Percentiles rank a stretch among this genome's conserved stretches.
These are phyloP conservation scores for Trichoderma lentiforme DNA, from an alignment of 2,329 filamentous ascomycete species.

Conservation along the genomic window DNA sequence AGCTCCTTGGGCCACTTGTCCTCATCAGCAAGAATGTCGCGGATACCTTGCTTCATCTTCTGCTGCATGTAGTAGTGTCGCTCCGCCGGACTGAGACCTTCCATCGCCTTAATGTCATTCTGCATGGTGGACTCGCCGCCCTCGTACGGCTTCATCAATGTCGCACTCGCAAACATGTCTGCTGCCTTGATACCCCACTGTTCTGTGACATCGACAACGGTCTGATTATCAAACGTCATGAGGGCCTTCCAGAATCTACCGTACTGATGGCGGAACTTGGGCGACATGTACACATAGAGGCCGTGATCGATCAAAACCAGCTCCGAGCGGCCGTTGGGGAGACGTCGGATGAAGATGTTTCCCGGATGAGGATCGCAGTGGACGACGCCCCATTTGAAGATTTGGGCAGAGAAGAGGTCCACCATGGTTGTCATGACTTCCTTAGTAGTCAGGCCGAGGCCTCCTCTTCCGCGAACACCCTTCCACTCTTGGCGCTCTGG, in stretches of 20 bases:
- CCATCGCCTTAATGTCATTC: slow-evolving; percentile 58
- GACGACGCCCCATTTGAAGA: slow-evolving; percentile 94
- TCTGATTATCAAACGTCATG: slow-evolving; percentile 87
- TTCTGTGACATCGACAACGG: slow-evolving; percentile 67
- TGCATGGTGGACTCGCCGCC: slow-evolving; percentile 71
- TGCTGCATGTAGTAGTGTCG: slow-evolving; percentile 88
- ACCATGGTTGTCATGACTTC: slow-evolving; percentile 97
- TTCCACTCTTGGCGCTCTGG: slow-evolving; percentile 77
- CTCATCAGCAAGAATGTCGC: slow-evolving; percentile 75
- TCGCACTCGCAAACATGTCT: slow-evolving; percentile 88
- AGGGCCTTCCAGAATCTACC: slow-evolving; percentile 89
- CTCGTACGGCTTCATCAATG: slow-evolving; percentile 84
- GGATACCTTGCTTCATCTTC: slow-evolving; percentile 67
- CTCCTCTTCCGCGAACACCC: slow-evolving; percentile 68
- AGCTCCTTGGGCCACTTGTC: slow-evolving; percentile 87
- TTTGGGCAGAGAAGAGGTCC: slow-evolving; percentile 93
- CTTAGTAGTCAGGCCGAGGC: slow-evolving; percentile 76
- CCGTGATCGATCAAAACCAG: slow-evolving; percentile 96
- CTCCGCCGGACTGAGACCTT: slow-evolving; percentile 58
- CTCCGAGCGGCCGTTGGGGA: slow-evolving; percentile 78
- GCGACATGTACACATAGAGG: slow-evolving; percentile 87
- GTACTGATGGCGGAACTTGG: slow-evolving; percentile 81
- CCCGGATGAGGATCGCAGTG: slow-evolving; percentile 97
- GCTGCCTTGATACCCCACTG: slow-evolving; percentile 86
- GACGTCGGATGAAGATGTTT: slow-evolving; percentile 91